A percentile compares a stretch with the other conserved stretches of the same genome.
Evolutionary conservation across 2,329 filamentous ascomycete genomes (phyloP).

Genomic region (Trichophyton benhamiae): DNA sequence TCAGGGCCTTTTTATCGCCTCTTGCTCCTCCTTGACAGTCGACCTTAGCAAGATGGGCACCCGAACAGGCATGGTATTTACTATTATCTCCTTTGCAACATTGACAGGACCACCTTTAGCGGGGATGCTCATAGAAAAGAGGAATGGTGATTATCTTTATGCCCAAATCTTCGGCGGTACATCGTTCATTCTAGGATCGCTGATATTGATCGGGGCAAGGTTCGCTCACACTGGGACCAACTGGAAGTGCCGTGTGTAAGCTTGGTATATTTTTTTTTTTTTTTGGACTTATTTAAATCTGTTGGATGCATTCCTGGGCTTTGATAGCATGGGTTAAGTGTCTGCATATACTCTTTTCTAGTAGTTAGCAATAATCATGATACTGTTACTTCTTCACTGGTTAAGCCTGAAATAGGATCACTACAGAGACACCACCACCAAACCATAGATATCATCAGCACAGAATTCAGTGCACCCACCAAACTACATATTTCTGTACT

Average conservation of each 20-base stretch:
- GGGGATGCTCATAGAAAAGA: constrained; percentile 38
- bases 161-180: constrained; percentile 42
- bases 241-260: not conserved
- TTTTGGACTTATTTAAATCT: too few relatives aligned
- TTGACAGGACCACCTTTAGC: constrained; percentile 45
- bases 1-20: constrained; percentile 54
- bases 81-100: constrained; percentile 40
- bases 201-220: constrained; percentile 33
- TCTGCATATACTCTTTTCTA: too few relatives aligned
- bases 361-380: too few relatives aligned
- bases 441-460: too few relatives aligned
- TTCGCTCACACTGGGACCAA: constrained; percentile 15
- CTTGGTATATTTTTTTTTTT: too few relatives aligned
- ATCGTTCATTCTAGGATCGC: constrained; percentile 32
- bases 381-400: too few relatives aligned
- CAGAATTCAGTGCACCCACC: too few relatives aligned
- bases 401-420: too few relatives aligned
- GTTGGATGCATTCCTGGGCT: not conserved
- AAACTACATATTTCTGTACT: too few relatives aligned
- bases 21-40: constrained; percentile 42
- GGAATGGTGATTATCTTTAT: constrained; percentile 37
- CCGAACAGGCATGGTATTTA: constrained; percentile 46
- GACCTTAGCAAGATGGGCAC: constrained; percentile 43
- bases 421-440: too few relatives aligned
- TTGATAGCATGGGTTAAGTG: too few relatives aligned